These are phyloP conservation scores for Populus nigra DNA, from an alignment of 345 rosid species.

Conservation along the genomic window DNA sequence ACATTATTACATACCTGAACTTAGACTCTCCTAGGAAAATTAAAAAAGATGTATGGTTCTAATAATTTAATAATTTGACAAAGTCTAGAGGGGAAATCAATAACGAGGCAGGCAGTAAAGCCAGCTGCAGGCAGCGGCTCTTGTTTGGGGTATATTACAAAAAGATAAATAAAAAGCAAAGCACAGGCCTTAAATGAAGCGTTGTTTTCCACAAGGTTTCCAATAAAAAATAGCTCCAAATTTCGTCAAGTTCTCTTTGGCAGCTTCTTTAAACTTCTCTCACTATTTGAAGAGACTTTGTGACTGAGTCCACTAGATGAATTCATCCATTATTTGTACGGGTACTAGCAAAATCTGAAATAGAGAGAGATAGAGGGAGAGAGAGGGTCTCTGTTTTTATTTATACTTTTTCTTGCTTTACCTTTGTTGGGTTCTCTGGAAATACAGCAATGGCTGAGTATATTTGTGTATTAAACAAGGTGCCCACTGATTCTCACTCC, in stretches of 20 bases:
- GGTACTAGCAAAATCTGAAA: not conserved
- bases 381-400: not conserved
- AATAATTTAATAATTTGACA: not conserved
- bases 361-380: not conserved
- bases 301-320: not conserved
- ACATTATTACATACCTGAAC: not conserved
- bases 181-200: not conserved
- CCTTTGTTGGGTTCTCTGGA: slow-evolving; percentile 5
- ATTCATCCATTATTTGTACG: not conserved
- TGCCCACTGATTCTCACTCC: slow-evolving; percentile 6
- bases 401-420: not conserved
- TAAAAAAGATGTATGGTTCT: not conserved
- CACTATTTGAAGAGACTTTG: not conserved
- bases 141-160: not conserved
- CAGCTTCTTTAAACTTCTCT: not conserved
- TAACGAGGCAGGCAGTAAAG: not conserved
- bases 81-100: not conserved
- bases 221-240: not conserved
- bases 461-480: slow-evolving; percentile 58
- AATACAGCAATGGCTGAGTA: slow-evolving; percentile 60
- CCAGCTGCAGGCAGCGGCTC: not conserved
- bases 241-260: slow-evolving; percentile 1
- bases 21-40: too few species aligned
- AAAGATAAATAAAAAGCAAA: not conserved
- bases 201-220: slow-evolving; percentile 1